Evolutionary conservation across 2,329 filamentous ascomycete genomes (phyloP), one percentile per base, ranked within the genome.

Genomic region (Cercospora sp.): DNA sequence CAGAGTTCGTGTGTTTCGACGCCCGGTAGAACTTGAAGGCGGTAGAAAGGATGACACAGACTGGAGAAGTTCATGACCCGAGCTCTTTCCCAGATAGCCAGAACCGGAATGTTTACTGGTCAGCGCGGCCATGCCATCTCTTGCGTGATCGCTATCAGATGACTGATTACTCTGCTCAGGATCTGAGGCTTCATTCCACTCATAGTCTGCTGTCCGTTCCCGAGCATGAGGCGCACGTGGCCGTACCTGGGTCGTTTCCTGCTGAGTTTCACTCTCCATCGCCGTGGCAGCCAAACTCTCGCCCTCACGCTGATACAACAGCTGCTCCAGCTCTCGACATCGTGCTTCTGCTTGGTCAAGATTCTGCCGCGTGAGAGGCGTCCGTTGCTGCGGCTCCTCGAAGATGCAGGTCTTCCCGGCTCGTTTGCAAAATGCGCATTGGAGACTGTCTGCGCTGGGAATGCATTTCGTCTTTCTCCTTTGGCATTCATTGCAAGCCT

Each of bases 351-450:
- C 75, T 13, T 73, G 73, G 64, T 79, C 77, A 4, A 80, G 73
- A 63, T 80, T 80, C 64, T 76, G 75, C n/a, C 79, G 70, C 3
- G 77, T 80, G 60, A 80, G 66, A 10, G 78, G 74, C 28, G 79
- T 79, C n/a, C 78, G 73, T n/a, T 74, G 70, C 1, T 77, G 76
- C 7, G 76, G 77, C n/a, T 72, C 72, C 45, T 76, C 75, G 57
- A 80, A 79, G 42, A 73, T 74, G 63, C 78, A 80, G 4, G 69
- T 69, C 59, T 78, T 79, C 23, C 75, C 74, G 9, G 76, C 68
- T 39, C 72, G 72, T 33, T 65, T 68, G 69, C 75, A 78, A 57
- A 78, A 80, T 10, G 72, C 70, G 59, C 78, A 79, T 18, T 72
- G 70, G 77, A 33, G 79, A 77, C 5, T 79, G 77, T n/a, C 75